A percentile compares a stretch with the other conserved stretches of the same genome.
Evolutionary conservation across 2,329 filamentous ascomycete species (phyloP).

Genomic region (Pyrenophora tritici-repentis): DNA sequence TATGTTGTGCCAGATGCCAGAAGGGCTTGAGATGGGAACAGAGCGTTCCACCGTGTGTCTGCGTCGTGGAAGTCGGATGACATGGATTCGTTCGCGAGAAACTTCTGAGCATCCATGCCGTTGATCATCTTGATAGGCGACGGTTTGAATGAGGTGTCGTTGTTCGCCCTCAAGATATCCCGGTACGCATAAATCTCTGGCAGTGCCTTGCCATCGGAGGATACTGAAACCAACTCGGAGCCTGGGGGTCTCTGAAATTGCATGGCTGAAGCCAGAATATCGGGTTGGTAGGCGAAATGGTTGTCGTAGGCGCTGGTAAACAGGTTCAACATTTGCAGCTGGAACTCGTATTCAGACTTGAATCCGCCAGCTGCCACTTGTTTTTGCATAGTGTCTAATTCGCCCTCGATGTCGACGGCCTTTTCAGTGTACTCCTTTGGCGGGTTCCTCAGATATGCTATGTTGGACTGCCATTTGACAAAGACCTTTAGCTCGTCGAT

Average conservation of each 20-base stretch:
- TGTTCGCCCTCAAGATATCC: conserved; percentile 35
- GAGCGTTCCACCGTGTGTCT: conserved; percentile 48
- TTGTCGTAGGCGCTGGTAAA: conserved; percentile 49
- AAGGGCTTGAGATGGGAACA: conserved; percentile 45
- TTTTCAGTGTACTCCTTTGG: conserved; percentile 45
- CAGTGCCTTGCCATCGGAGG: conserved; percentile 41
- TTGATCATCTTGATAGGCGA: conserved; percentile 48
- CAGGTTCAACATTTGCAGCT: conserved; percentile 43
- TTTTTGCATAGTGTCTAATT: conserved; percentile 43
- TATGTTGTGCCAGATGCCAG: conserved; percentile 35
- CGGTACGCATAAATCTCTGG: conserved; percentile 46
- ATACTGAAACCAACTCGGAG: conserved; percentile 43
- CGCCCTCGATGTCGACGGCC: conserved; percentile 46
- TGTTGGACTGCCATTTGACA: conserved; percentile 47
- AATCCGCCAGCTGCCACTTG: conserved; percentile 39
- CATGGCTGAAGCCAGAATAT: conserved; percentile 46
- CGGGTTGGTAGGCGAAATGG: conserved; percentile 47
- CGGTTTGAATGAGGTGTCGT: conserved; percentile 36
- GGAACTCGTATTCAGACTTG: conserved; percentile 50
- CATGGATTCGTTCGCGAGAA: conserved; percentile 39
- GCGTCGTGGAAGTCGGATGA: conserved; percentile 46
- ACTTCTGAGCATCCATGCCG: conserved; percentile 40
- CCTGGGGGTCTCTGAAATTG: conserved; percentile 42
- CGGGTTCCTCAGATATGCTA: conserved; percentile 48
- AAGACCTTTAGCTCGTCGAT: conserved; percentile 45